Percentiles rank a stretch among this genome's conserved stretches.
phyloP scores from a whole-genome alignment of 306 rosid genomes.

The Vachellia pachyceras region DNA sequence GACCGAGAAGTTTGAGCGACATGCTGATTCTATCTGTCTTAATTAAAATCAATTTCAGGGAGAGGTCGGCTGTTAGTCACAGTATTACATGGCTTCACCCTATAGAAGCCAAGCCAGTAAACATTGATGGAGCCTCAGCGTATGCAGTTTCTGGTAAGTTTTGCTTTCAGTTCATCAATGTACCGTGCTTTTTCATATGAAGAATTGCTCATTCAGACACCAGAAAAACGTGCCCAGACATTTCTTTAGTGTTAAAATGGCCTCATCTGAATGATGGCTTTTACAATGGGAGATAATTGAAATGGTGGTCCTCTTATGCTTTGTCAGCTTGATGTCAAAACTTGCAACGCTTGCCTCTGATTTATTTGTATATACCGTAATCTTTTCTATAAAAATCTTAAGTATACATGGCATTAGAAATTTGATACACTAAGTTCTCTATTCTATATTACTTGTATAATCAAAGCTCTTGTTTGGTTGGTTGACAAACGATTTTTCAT shows the following conservation, averaged over 20 bases:
- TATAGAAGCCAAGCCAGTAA: constrained; percentile 6
- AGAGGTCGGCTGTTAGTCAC: constrained; percentile 30
- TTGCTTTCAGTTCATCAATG: background rate
- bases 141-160: constrained; percentile 21
- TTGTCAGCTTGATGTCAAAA: background rate
- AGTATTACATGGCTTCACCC: constrained; percentile 26
- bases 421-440: background rate
- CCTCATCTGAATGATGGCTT: background rate
- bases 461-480: background rate
- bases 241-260: background rate
- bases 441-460: background rate
- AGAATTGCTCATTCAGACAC: background rate
- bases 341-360: background rate
- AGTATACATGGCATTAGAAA: background rate
- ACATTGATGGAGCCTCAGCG: constrained; percentile 17
- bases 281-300: background rate
- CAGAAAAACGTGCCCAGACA: too few species aligned
- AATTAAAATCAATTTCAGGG: constrained; percentile 12
- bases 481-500: background rate
- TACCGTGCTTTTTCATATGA: background rate
- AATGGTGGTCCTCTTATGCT: background rate
- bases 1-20: background rate
- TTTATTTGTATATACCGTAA: background rate
- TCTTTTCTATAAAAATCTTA: background rate
- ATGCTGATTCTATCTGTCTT: background rate